phyloP scores from a whole-genome alignment of 441 rosid genomes.

The Sinapis alba region DNA sequence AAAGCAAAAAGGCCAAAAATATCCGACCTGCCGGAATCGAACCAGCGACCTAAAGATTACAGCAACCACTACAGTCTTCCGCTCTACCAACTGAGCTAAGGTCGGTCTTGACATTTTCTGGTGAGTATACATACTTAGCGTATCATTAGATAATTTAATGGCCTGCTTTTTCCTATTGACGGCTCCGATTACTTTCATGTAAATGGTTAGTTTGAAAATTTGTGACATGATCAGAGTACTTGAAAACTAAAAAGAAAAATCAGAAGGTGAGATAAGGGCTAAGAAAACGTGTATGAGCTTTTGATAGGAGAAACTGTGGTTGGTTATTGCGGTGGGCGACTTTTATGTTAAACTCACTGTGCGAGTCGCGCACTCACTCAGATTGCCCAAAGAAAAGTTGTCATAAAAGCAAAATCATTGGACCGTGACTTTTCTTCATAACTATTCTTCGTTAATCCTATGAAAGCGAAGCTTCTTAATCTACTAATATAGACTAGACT shows the following conservation, averaged over 20 bases:
- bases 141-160: too few relatives aligned
- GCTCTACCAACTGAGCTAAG: conserved; percentile 98
- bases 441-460: background rate
- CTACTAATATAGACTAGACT: too few relatives aligned
- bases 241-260: too few relatives aligned
- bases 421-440: conserved; percentile 3
- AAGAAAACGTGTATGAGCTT: conserved; percentile 2
- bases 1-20: background rate
- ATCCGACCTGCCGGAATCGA: conserved; percentile 46
- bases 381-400: conserved; percentile 18
- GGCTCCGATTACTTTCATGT: background rate
- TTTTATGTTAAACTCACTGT: too few relatives aligned
- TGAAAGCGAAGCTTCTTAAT: too few relatives aligned
- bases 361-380: conserved; percentile 9
- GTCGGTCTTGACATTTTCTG: too few relatives aligned
- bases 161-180: background rate
- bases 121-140: too few relatives aligned
- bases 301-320: background rate
- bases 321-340: background rate
- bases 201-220: too few relatives aligned
- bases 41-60: conserved; percentile 44
- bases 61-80: conserved; percentile 77
- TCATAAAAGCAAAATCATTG: conserved; percentile 15
- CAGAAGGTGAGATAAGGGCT: background rate
- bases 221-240: too few relatives aligned